Conservation (phyloP, 1,284 basidiomycete species). For the Macrocystidia cucumis region DNA sequence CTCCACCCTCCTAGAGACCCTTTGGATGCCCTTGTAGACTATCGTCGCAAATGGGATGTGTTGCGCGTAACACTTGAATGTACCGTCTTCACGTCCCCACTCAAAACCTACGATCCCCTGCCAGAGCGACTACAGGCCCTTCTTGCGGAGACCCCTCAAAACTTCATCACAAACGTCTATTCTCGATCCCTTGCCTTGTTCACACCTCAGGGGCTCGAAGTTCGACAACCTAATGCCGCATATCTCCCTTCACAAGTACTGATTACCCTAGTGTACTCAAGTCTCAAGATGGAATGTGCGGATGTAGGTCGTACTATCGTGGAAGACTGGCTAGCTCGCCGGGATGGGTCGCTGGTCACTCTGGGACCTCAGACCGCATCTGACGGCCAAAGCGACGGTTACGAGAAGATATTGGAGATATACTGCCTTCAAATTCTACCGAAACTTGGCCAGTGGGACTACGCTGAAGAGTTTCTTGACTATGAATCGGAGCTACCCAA, state of each 20-base stretch:
- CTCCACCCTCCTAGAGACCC: slow-evolving; percentile 37
- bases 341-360: slow-evolving; percentile 22
- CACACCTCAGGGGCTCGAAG: slow-evolving; percentile 39
- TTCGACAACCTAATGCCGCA: slow-evolving; percentile 32
- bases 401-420: slow-evolving; percentile 65
- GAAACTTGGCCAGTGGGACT: slow-evolving; percentile 68
- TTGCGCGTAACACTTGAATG: slow-evolving; percentile 75
- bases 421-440: slow-evolving; percentile 69
- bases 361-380: slow-evolving; percentile 10
- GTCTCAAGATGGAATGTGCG: slow-evolving; percentile 55
- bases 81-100: slow-evolving; percentile 55
- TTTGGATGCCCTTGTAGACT: slow-evolving; percentile 39
- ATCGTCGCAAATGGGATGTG: slow-evolving; percentile 76
- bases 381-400: slow-evolving; percentile 35
- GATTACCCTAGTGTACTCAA: slow-evolving; percentile 59
- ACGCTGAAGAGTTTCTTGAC: slow-evolving; percentile 63
- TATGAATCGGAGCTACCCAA: slow-evolving; percentile 60
- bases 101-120: slow-evolving; percentile 31
- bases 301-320: slow-evolving; percentile 54
- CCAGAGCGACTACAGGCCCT: slow-evolving; percentile 43
- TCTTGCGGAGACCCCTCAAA: slow-evolving; percentile 48
- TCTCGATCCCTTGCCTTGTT: slow-evolving; percentile 60
- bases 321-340: slow-evolving; percentile 68
- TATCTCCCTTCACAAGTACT: slow-evolving; percentile 63
- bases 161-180: slow-evolving; percentile 49